Evolutionary conservation across 768 basidiomycete genomes (phyloP), one percentile per base, ranked within the genome.

Genomic region (Lactarius tabidus): DNA sequence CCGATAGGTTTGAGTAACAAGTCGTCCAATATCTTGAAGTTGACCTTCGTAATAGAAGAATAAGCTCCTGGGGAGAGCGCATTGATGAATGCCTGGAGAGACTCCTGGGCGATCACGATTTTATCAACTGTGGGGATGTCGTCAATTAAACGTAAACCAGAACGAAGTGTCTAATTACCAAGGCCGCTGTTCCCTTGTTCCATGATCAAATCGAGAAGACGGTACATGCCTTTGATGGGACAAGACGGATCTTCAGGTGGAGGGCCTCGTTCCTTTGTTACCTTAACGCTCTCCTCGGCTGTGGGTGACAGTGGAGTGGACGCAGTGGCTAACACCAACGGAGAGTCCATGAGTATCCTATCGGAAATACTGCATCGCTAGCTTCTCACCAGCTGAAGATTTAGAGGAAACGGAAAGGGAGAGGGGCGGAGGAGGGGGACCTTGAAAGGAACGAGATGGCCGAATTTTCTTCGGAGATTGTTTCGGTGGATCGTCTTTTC

Each of bases 51-150:
- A 57, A 85, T 74, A 0, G 83, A 82, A 1, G 69, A 65, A 69
- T 85, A 87, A 7, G 86, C 80, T 1, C 82, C 80, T 0, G 85
- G 83, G 45, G 70, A 76, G 12, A 85, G 53, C 20, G 70, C 70
- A 58, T 86, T 82, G 68, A 84, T 78, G 58, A 87, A 80, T 3
- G 74, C 66, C 65, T 75, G 74, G 15, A 87, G 73, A 3, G 83
- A 80, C 3, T 78, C 74, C 70, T 85, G 83, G 2, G 77, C 76
- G 35, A 88, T 87, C 71, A 87, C 81, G 36, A 87, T 80, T 70
- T 88, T 87, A 68, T 86, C 84, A 45, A 85, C 85, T 85, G 48
- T 51, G 64, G n/a, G 15, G 36, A 31, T 26, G 26, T 23, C 20
- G 31, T 66, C 15, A 66, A 41, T 20, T 7, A 2, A n/a, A 8